Evolutionary conservation across 2,329 filamentous ascomycete genomes (phyloP), one percentile per base, ranked within the genome.

Genomic region (Alternaria gaisen): DNA sequence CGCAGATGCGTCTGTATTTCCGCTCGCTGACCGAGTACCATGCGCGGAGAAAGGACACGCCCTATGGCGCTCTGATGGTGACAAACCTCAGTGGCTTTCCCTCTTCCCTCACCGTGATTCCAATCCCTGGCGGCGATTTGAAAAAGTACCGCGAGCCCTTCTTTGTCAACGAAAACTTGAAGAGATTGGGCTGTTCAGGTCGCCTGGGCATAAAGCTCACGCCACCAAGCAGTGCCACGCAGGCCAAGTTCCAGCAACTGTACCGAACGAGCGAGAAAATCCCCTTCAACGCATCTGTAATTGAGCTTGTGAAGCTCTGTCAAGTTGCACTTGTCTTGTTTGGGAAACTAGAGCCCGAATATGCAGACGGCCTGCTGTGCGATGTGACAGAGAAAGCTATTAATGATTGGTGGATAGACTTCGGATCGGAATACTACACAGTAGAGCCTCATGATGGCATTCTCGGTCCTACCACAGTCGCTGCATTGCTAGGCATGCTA

Each of bases 401-500:
- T 70, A 90, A 90, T 63, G 92, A 97, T 77, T 99, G 95, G 95
- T 98, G 95, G 95, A 90, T 91, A 1, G 92, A 97, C 72, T 90
- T 97, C 61, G 95, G 95, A 2, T 90, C 90, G 0, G 94, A 98
- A 67, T 90, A 95, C 72, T 97, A 94, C 82, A 96, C 94, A 56
- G 87, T 93, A 34, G 95, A 98, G 77, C 94, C 95, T 1, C 91
- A 91, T 10, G 95, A 99, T 79, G 94, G 94, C 12, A 93, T 97
- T 22, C 82, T 99, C 3, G 95, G 95, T 0, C 94, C 95, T 2
- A 96, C 92, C 0, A 97, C 94, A 0, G 93, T 98, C 8, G 89
- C 94, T 22, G 94, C 92, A 2, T 80, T 99, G 20, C 82, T 99
- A 5, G 95, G 95, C 4, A 89, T 95, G 77, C 83, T 97, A 7